Evolutionary conservation across 139 green algal genomes (phyloP).

Genomic region (Yamagishiella unicocca): DNA sequence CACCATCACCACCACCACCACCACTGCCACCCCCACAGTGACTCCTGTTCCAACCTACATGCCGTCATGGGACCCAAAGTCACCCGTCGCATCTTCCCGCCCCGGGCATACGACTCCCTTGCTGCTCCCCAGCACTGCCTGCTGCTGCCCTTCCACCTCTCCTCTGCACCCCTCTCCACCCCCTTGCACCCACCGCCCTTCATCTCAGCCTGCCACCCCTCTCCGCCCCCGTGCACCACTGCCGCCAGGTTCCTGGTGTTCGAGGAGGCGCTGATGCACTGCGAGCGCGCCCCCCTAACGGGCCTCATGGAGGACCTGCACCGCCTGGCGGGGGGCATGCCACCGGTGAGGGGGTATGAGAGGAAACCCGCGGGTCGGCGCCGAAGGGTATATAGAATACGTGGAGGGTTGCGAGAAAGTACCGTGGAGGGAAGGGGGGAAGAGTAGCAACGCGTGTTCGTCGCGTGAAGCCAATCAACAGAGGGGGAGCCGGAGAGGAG

Average conservation of each 20-base stretch:
- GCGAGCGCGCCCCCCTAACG: conserved; percentile 26
- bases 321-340: conserved; percentile 7
- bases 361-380: background rate
- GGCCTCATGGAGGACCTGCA: conserved; percentile 54
- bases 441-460: background rate
- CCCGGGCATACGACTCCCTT: too few species aligned
- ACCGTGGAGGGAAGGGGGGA: background rate
- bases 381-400: background rate
- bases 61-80: too few species aligned
- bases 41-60: too few species aligned
- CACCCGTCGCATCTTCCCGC: too few species aligned
- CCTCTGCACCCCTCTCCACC: too few species aligned
- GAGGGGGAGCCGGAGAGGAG: too few species aligned
- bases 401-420: background rate
- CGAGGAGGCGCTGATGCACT: conserved; percentile 43
- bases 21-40: too few species aligned
- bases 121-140: too few species aligned
- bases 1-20: too few species aligned
- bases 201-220: background rate
- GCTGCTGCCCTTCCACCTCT: too few species aligned
- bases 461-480: background rate
- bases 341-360: background rate
- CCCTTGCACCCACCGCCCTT: background rate
- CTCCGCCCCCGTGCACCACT: background rate
- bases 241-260: conserved; percentile 20